These are phyloP conservation scores for Colletotrichum graminicola DNA, from an alignment of 2,329 filamentous ascomycete species.

Conservation along the genomic window DNA sequence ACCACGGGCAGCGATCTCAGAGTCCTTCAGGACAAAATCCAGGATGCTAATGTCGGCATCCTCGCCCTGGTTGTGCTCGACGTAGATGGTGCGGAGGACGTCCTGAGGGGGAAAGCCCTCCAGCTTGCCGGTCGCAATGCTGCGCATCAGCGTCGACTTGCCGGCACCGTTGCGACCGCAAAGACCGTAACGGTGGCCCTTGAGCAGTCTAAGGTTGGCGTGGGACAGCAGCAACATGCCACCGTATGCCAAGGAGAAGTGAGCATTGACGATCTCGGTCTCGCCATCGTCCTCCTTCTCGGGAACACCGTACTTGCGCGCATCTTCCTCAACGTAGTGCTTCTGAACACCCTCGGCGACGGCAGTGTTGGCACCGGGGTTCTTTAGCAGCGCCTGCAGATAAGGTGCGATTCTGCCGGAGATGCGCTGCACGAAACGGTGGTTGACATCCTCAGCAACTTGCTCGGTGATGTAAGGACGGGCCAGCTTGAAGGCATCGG, in stretches of 20 bases:
- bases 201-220: slow-evolving; percentile 92
- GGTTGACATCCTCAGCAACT: slow-evolving; percentile 89
- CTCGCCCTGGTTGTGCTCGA: slow-evolving; percentile 99
- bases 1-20: slow-evolving; percentile 83
- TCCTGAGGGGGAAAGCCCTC: slow-evolving; percentile 96
- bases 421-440: slow-evolving; percentile 82
- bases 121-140: slow-evolving; percentile 93
- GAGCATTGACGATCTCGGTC: slow-evolving; percentile 95
- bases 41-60: slow-evolving; percentile 97
- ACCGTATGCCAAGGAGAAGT: slow-evolving; percentile 97
- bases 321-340: slow-evolving; percentile 85
- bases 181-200: slow-evolving; percentile 96
- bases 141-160: slow-evolving; percentile 99
- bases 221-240: slow-evolving; percentile 97
- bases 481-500: slow-evolving; percentile 75
- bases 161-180: slow-evolving; percentile 97
- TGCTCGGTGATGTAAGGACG: slow-evolving; percentile 84
- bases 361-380: slow-evolving; percentile 68
- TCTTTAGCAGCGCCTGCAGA: slow-evolving; percentile 76
- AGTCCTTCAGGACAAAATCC: slow-evolving; percentile 91
- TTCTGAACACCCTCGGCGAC: slow-evolving; percentile 81
- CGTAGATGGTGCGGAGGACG: slow-evolving; percentile 94
- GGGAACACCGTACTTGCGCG: slow-evolving; percentile 86
- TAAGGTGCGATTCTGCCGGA: slow-evolving; percentile 78
- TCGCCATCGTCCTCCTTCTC: slow-evolving; percentile 92